Percentiles rank a stretch among this genome's conserved stretches.
Conservation (phyloP, 2,329 filamentous ascomycete species). For the Trichoderma lentiforme region DNA sequence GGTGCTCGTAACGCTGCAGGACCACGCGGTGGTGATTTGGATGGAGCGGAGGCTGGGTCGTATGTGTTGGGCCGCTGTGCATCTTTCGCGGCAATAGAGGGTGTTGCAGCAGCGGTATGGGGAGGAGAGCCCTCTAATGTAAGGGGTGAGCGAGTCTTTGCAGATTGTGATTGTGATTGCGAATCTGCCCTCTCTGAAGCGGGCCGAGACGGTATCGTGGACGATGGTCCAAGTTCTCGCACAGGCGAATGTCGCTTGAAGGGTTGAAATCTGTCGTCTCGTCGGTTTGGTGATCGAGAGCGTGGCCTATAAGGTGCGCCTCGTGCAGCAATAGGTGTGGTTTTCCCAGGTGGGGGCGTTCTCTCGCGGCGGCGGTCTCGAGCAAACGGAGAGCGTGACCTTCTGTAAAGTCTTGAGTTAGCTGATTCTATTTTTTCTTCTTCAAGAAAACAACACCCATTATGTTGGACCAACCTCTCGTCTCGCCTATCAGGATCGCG, state of each 20-base stretch:
- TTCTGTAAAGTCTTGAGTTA: conserved; percentile 37
- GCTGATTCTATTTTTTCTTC: conserved; percentile 20
- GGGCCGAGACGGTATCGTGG: conserved; percentile 49
- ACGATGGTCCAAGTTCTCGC: conserved; percentile 49
- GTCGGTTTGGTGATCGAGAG: conserved; percentile 50
- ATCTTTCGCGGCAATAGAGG: conserved; percentile 29
- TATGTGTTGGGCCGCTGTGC: conserved; percentile 27
- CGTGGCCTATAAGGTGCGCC: conserved; percentile 51
- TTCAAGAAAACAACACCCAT: not conserved
- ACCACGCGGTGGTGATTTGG: conserved; percentile 52
- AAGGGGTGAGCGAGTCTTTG: conserved; percentile 46
- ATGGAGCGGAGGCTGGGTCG: conserved; percentile 28
- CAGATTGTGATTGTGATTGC: conserved; percentile 45
- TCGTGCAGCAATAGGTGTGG: conserved; percentile 30
- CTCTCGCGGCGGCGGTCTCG: conserved; percentile 44
- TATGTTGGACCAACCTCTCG: conserved; percentile 33
- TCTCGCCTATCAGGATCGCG: conserved; percentile 41
- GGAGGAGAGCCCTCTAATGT: conserved; percentile 40
- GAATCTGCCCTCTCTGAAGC: conserved; percentile 53
- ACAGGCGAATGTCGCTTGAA: conserved; percentile 48
- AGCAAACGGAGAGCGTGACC: conserved; percentile 53
- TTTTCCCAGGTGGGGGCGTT: conserved; percentile 30
- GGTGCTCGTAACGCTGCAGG: conserved; percentile 52
- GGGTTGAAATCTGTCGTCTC: conserved; percentile 43
- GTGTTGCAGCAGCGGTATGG: conserved; percentile 24